Conservation (phyloP, 495 filamentous ascomycete genomes). For the Trichocladium uniseriatum region DNA sequence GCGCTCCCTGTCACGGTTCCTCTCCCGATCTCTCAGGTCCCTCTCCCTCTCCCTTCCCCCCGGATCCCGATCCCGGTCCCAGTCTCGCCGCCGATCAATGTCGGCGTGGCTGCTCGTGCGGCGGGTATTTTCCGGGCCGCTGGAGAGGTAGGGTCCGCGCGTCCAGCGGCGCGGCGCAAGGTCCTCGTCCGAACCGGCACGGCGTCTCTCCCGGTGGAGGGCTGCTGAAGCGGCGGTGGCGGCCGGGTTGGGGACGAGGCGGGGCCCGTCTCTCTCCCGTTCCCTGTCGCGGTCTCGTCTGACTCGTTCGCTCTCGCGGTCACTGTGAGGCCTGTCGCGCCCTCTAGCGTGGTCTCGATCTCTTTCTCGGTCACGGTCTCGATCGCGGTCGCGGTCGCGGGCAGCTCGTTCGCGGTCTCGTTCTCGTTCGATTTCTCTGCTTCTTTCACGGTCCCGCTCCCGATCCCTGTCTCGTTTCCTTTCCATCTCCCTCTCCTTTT, state of each 20-base stretch:
- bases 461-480: slow-evolving; percentile 8
- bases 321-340: slow-evolving; percentile 9
- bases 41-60: not conserved
- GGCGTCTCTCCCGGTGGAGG: slow-evolving; percentile 1
- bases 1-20: slow-evolving; percentile 2
- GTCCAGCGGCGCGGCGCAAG: slow-evolving; percentile 6
- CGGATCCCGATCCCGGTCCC: slow-evolving; percentile 19
- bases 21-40: not conserved
- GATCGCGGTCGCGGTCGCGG: slow-evolving; percentile 9
- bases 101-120: slow-evolving; percentile 39
- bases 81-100: slow-evolving; percentile 23
- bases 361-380: slow-evolving; percentile 4
- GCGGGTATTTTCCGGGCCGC: slow-evolving; percentile 22
- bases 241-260: not conserved
- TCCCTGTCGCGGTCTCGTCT: not conserved
- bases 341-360: slow-evolving; percentile 1
- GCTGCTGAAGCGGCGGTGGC: not conserved
- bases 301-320: slow-evolving; percentile 17
- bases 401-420: slow-evolving; percentile 1
- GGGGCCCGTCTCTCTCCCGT: not conserved
- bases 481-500: too few relatives aligned
- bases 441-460: slow-evolving; percentile 11
- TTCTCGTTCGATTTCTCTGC: not conserved
- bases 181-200: slow-evolving; percentile 11
- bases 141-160: slow-evolving; percentile 18